Base-by-base conservation (phyloP, 768 basidiomycete genomes). In the Amanita brunnescens region DNA sequence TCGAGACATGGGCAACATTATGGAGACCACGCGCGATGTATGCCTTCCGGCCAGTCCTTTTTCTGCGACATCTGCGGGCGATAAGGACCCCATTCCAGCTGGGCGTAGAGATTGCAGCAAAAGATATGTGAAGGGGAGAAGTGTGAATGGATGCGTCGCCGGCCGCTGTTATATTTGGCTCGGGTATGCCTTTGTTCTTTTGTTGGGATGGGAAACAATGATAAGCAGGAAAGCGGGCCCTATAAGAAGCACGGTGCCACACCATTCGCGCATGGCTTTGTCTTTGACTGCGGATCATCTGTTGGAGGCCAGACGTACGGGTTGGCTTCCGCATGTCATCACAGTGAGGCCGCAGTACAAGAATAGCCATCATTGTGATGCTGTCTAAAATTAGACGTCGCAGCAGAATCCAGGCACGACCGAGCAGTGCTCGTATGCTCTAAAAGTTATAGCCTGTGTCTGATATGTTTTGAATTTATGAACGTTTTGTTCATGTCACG, bases 41-140 rank as follows among this genome's bases (percentile, higher is more conserved):
- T 23, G 32, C 18, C 18, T 26, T 9, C 33, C 33, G 16, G 34
- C 50, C 50, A 34, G 33, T 26, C 50, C 50, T 54, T 69, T 69
- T 63, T 74, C 72, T 41, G 65, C 66, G 54, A 70, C 68, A 58
- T 70, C 62, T 18, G 68, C 54, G 46, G 56, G 56, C 16, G 57
- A 55, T 41, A 61, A 51, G 10, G 59, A 52, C 55, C 58, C 58
- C 54, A 24, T 24, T 20, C 20, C 1, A 12, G 18, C 20, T 4
- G n/a, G 47, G 20, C n/a, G 24, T 52, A 57, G 37, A 18, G 38
- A 5, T 16, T 20, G 29, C 13, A 12, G 16, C 5, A 34, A 35
- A 23, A 14, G 13, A 23, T 29, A 33, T 46, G 45, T 9, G 30
- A 46, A 13, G 21, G 13, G 23, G 41, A 42, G 37, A 38, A 6